Conservation (phyloP, 169 alveolate genomes). For the Plasmodium coatneyi region DNA sequence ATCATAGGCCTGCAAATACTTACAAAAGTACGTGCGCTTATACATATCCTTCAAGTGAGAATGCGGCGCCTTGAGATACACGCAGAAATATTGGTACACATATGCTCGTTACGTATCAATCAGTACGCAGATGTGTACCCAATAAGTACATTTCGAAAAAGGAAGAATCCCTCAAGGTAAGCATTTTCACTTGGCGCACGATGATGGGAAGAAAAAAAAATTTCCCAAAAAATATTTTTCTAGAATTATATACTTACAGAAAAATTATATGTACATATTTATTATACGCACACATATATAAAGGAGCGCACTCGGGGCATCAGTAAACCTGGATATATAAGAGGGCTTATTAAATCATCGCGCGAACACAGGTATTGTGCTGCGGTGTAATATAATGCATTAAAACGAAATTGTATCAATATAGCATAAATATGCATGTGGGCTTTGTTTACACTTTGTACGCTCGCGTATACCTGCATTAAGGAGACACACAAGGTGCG, state of each 20-base stretch:
- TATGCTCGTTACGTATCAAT: background rate
- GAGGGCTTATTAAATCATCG: too few relatives aligned
- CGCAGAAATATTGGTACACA: background rate
- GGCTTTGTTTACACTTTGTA: background rate
- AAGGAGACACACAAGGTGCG: background rate
- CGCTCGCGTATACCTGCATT: background rate
- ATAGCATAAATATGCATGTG: background rate
- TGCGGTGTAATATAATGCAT: background rate
- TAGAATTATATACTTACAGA: background rate
- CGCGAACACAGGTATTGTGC: background rate
- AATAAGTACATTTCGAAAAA: too few relatives aligned
- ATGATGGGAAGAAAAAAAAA: background rate
- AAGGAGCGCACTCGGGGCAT: background rate
- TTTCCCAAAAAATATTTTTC: background rate
- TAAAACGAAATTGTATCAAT: background rate
- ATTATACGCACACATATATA: background rate
- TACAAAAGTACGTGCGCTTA: background rate
- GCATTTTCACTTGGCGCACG: background rate
- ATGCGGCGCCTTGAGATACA: background rate
- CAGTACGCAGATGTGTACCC: background rate
- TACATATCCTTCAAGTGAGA: background rate
- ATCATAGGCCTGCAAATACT: background rate
- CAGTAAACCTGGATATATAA: background rate
- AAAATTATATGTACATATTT: too few relatives aligned
- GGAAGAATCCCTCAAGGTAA: background rate